Evolutionary conservation across 192 early-diverging fungal species (phyloP).

Genomic region (Backusella sp.): DNA sequence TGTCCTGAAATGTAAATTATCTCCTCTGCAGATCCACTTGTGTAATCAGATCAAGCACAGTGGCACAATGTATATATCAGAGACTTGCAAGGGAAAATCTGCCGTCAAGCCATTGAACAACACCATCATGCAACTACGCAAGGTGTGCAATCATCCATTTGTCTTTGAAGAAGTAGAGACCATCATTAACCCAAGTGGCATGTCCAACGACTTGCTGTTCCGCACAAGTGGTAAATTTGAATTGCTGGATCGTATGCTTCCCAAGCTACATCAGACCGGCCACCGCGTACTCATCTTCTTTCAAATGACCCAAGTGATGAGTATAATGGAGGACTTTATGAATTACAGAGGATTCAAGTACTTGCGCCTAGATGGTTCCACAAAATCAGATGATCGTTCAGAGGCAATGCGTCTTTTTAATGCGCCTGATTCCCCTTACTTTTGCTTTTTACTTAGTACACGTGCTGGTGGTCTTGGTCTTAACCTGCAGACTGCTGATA

Average conservation of each 20-base stretch:
- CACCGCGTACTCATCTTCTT: constrained; percentile 85
- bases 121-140: constrained; percentile 97
- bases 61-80: constrained; percentile 67
- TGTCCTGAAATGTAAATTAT: constrained; percentile 91
- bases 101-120: constrained; percentile 87
- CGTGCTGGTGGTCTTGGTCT: constrained; percentile 96
- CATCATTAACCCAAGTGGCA: constrained; percentile 68
- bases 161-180: constrained; percentile 93
- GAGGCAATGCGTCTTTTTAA: constrained; percentile 83
- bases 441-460: constrained; percentile 93
- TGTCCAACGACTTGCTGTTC: constrained; percentile 75
- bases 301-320: constrained; percentile 92
- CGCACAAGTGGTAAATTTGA: constrained; percentile 96
- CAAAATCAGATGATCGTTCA: constrained; percentile 87
- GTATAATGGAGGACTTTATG: constrained; percentile 96
- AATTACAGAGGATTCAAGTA: constrained; percentile 67
- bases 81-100: constrained; percentile 62
- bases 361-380: constrained; percentile 90
- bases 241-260: constrained; percentile 89
- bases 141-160: constrained; percentile 99
- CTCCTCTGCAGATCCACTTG: constrained; percentile 79
- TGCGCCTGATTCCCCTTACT: constrained; percentile 71
- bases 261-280: constrained; percentile 77
- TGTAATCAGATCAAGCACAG: constrained; percentile 87
- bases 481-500: constrained; percentile 96